phyloP scores from a whole-genome alignment of 345 rosid species.

The Eutrema japonicum region DNA sequence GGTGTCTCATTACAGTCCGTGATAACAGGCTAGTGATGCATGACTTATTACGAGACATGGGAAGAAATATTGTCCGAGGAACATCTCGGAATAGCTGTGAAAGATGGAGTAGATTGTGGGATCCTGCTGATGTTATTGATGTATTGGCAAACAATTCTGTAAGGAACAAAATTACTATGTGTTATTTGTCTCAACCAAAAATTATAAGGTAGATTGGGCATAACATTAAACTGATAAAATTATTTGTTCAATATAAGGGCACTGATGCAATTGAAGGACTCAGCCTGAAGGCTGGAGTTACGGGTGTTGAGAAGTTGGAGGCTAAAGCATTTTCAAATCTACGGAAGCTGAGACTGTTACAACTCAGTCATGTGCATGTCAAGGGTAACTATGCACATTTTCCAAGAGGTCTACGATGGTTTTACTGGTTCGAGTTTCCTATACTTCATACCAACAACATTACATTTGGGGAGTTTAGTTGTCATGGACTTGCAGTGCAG shows the following conservation, averaged over 20 bases:
- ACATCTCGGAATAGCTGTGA: conserved; percentile 24
- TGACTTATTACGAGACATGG: conserved; percentile 42
- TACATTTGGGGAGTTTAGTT: background rate
- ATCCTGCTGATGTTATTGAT: conserved; percentile 24
- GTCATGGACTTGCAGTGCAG: conserved; percentile 31
- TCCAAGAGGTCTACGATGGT: conserved; percentile 16
- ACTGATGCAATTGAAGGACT: conserved; percentile 25
- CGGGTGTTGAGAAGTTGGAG: background rate
- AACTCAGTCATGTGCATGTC: conserved; percentile 13
- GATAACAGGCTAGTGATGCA: conserved; percentile 40
- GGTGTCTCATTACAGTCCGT: conserved; percentile 9
- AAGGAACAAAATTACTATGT: background rate
- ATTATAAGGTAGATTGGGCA: background rate
- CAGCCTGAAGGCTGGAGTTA: conserved; percentile 13
- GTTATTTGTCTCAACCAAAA: too few relatives aligned
- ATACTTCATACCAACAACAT: background rate
- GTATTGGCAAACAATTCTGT: conserved; percentile 26
- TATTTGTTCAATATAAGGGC: conserved; percentile 30
- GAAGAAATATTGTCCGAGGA: conserved; percentile 33
- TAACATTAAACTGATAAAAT: background rate
- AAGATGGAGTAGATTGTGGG: conserved; percentile 36
- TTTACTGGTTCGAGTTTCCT: conserved; percentile 5
- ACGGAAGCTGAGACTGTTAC: conserved; percentile 14
- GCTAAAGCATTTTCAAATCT: conserved; percentile 15
- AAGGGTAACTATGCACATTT: conserved; percentile 1